Evolutionary conservation across 2,329 filamentous ascomycete species (phyloP).

Genomic region (Gyromitra esculenta): DNA sequence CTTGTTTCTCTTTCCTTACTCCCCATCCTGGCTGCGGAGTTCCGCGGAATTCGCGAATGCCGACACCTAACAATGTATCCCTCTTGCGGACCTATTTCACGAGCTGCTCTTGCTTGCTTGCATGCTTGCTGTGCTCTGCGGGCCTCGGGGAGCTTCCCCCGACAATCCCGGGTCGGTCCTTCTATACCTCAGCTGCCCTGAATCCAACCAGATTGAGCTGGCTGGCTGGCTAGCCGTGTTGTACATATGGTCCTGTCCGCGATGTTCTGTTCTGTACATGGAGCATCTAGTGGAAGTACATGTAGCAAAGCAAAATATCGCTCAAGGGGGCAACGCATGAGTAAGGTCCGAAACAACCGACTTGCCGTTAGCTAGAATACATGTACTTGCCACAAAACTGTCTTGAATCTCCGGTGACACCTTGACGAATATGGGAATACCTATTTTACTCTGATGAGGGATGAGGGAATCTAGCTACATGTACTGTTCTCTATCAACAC

Average conservation of each 20-base stretch:
- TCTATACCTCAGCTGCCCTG: slow-evolving; percentile 6
- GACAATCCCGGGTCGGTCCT: slow-evolving; percentile 14
- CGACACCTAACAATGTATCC: background rate
- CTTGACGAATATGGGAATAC: slow-evolving; percentile 22
- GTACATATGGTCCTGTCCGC: background rate
- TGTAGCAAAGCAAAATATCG: slow-evolving; percentile 21
- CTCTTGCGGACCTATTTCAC: slow-evolving; percentile 20
- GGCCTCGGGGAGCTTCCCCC: slow-evolving; percentile 18
- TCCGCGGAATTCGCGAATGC: slow-evolving; percentile 20
- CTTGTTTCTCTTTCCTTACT: slow-evolving; percentile 26
- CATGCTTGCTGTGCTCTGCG: slow-evolving; percentile 11
- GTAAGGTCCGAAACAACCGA: slow-evolving; percentile 24
- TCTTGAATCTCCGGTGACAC: slow-evolving; percentile 14
- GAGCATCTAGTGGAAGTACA: background rate
- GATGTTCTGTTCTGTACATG: slow-evolving; percentile 26
- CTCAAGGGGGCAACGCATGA: slow-evolving; percentile 29
- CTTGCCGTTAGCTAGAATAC: slow-evolving; percentile 15
- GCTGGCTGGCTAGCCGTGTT: background rate
- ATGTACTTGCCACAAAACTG: slow-evolving; percentile 14
- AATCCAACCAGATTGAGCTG: slow-evolving; percentile 8
- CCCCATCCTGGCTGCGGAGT: background rate
- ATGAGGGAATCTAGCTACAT: background rate
- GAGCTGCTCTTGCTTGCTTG: slow-evolving; percentile 15
- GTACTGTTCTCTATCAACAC: too few relatives aligned
- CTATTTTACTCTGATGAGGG: slow-evolving; percentile 11